These are phyloP conservation scores for Vachellia collinsii DNA, from an alignment of 306 rosid species.

Conservation along the genomic window DNA sequence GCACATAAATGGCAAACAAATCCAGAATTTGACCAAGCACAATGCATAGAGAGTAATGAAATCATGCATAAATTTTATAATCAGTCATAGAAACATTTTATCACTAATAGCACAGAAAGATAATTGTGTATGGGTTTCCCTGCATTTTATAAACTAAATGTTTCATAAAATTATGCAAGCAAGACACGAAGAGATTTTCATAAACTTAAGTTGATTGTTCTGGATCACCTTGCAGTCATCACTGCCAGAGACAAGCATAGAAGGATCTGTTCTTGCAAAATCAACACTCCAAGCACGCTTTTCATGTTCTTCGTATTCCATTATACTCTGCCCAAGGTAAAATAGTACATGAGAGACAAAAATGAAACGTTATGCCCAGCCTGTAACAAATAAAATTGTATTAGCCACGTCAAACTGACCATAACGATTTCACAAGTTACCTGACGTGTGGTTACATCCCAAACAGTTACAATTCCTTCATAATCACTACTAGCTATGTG, in stretches of 20 bases:
- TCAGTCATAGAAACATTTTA: constrained; percentile 2
- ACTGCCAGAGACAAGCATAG: constrained; percentile 95
- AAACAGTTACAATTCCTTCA: constrained; percentile 94
- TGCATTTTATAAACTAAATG: neutral
- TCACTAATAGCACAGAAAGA: constrained; percentile 20
- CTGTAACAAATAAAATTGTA: constrained; percentile 9
- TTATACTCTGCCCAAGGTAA: constrained; percentile 66
- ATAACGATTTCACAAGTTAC: constrained; percentile 46
- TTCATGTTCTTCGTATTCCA: constrained; percentile 99
- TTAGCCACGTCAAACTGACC: constrained; percentile 31
- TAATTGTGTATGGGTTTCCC: neutral
- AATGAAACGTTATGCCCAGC: constrained; percentile 12
- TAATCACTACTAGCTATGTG: constrained; percentile 98
- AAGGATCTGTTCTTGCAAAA: constrained; percentile 92
- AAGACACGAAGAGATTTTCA: constrained; percentile 17
- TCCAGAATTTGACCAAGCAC: neutral
- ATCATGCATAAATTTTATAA: constrained; percentile 3
- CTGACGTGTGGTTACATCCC: constrained; percentile 96
- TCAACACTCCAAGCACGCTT: constrained; percentile 99
- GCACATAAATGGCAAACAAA: constrained; percentile 18
- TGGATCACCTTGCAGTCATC: constrained; percentile 92
- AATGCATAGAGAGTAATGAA: constrained; percentile 4
- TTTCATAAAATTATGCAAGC: constrained; percentile 19
- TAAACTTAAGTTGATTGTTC: constrained; percentile 27
- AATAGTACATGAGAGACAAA: constrained; percentile 25